Base-by-base conservation (phyloP, 164 flowering plant species). In the Umbilicus rupestris region DNA sequence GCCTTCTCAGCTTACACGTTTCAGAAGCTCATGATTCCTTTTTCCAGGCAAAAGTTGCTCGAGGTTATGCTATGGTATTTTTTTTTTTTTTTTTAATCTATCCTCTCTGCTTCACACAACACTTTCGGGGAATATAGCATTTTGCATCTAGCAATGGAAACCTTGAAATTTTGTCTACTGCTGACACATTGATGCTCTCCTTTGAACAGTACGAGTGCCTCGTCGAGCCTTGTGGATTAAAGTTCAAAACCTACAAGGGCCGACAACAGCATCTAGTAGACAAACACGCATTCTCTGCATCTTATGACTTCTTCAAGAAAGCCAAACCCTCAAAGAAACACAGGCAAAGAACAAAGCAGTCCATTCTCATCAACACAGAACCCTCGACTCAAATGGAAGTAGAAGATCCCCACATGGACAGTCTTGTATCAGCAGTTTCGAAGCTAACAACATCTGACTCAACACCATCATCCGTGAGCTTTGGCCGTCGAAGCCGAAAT, bases 11-110 rank as follows among this genome's bases (percentile, higher is more conserved):
- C 70, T 82, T 94, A 62, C 99, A 94, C 70, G 79, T 94, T n/a
- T 94, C 99, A 45, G 99, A 94, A 79, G 86, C 84, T 28, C 99
- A 94, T 70, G 99, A 91, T 76, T 94, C 97, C 50, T 94, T 87
- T 76, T 91, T 94, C 72, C 95, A 85, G 69, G 99, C 97, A 50
- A 94, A 94, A 78, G 97, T 84, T 81, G 95, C 96, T 14, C 88
- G 96, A 42, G 96, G 97, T 35, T 84, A 65, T 85, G 78, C 87
- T 20, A 79, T 91, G 97, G 99, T 94, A 89, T 59, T 0, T 67
- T 3, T 64, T 30, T 10, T 57, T 59, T 0, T 67, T 3, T 64
- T 30, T 10, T 57, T 28, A 3, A 45, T 22, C 30, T 10, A 30
- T 49, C 50, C 14, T 55, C 22, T 7, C 10, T 10, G 26, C 30